A percentile compares a stretch with the other conserved stretches of the same genome.
These are phyloP conservation scores for Drechslerella coelobrocha DNA, from an alignment of 2,329 filamentous ascomycete species.

Conservation along the genomic window DNA sequence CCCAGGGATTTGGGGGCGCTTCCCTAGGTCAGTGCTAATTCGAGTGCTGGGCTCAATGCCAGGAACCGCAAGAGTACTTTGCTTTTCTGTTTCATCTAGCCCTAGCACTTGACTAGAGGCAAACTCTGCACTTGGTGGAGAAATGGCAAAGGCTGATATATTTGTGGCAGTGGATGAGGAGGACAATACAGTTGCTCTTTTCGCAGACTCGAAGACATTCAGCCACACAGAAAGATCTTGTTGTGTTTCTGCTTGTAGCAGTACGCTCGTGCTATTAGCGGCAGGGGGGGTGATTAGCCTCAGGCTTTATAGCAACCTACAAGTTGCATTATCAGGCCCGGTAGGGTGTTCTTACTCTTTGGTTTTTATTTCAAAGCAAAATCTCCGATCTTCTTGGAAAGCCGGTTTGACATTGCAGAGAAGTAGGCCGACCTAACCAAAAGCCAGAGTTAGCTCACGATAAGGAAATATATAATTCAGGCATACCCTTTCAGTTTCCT, in stretches of 20 bases:
- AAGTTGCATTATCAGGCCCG: neutral
- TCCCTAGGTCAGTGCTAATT: slow-evolving; percentile 65
- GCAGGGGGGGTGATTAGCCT: neutral
- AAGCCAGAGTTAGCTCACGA: neutral
- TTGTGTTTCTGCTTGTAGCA: slow-evolving; percentile 93
- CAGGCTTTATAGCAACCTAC: neutral
- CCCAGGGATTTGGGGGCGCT: slow-evolving; percentile 71
- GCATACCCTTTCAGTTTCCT: slow-evolving; percentile 80
- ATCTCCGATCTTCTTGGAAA: slow-evolving; percentile 88
- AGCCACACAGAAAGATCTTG: slow-evolving; percentile 93
- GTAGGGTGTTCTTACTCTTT: slow-evolving; percentile 72
- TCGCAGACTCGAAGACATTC: slow-evolving; percentile 88
- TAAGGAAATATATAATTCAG: neutral
- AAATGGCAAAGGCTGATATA: slow-evolving; percentile 89
- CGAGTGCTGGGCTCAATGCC: slow-evolving; percentile 52
- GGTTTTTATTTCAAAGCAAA: slow-evolving; percentile 98
- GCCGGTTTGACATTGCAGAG: slow-evolving; percentile 92
- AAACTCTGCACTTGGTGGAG: slow-evolving; percentile 86
- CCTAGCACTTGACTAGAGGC: slow-evolving; percentile 71
- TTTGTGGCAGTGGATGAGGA: slow-evolving; percentile 64
- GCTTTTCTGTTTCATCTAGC: slow-evolving; percentile 66
- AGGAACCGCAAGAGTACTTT: slow-evolving; percentile 65
- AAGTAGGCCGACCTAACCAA: slow-evolving; percentile 76
- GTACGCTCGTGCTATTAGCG: slow-evolving; percentile 65
- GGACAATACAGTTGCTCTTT: slow-evolving; percentile 82